Evolutionary conservation across 805 yeast species (phyloP), one percentile per base, ranked within the genome.

Genomic region (Danielia reshetovae): DNA sequence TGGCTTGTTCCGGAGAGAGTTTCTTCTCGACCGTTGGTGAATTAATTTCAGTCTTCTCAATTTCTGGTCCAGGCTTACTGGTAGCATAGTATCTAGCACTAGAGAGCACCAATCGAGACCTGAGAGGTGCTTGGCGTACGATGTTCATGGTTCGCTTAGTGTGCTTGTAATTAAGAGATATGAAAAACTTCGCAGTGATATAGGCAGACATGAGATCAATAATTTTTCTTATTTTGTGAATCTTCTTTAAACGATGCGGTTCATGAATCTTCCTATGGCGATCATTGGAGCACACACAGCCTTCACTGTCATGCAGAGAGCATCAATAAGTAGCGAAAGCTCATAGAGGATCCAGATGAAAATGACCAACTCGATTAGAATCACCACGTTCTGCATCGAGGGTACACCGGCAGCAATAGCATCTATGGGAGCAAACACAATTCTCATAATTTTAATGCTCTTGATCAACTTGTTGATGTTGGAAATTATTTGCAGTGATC

Each of bases 251-350:
- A 65, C 59, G 16, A 67, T 58, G 34, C 67, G 51, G 46, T 66
- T 67, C 70, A 67, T 61, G 38, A 67, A 57, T 36, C 60, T 42
- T 4, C 72, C 72, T 45, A 67, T 49, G 9, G 72, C 72, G 14
- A 67, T 65, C 65, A 67, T 64, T 7, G 72, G 72, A 7, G 70
- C 70, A 54, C 72, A 67, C 7, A 67, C 51, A 2, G 72, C 71
- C 40, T 62, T 62, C 16, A 67, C 61, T 54, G 64, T 65, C 68
- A 63, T 62, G 43, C 72, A 66, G 17, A 67, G 40, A 1, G 72
- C 72, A 45, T 66, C 70, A 10, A 67, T 54, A 32, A 67, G 51
- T 19, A 63, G 50, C 36, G 69, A 63, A 36, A 65, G 52, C 49
- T 65, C 70, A 40, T 65, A 67, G 17, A 67, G 45, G 3, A 65